phyloP scores from a whole-genome alignment of 805 yeast species.

The Cyberlindnera mississippiensis region DNA sequence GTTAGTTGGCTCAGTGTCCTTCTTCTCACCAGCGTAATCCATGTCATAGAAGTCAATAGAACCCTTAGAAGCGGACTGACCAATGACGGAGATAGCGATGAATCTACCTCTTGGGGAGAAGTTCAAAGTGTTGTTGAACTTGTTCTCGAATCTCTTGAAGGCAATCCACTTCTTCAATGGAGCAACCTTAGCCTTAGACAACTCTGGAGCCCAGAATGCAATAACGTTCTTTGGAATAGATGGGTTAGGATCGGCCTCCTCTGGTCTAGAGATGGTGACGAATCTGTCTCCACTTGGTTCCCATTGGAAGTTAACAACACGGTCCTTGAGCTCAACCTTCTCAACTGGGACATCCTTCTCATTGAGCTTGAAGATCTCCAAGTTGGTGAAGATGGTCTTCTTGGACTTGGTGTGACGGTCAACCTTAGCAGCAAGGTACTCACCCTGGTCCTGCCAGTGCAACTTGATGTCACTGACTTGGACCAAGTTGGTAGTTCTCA shows the following conservation, averaged over 20 bases:
- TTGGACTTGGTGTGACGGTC: slow-evolving; percentile 95
- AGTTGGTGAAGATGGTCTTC: slow-evolving; percentile 85
- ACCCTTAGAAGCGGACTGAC: slow-evolving; percentile 46
- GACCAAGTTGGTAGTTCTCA: slow-evolving; percentile 90
- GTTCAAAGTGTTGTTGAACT: slow-evolving; percentile 63
- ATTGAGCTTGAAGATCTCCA: slow-evolving; percentile 82
- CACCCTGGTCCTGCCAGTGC: slow-evolving; percentile 91
- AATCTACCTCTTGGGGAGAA: slow-evolving; percentile 96
- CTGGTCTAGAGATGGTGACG: slow-evolving; percentile 65
- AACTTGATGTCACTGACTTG: slow-evolving; percentile 88
- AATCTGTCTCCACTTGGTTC: slow-evolving; percentile 92
- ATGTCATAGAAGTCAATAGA: slow-evolving; percentile 83
- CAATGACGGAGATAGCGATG: slow-evolving; percentile 46
- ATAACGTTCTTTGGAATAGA: slow-evolving; percentile 63
- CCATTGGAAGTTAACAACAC: slow-evolving; percentile 88
- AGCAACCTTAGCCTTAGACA: slow-evolving; percentile 39
- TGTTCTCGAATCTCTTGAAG: slow-evolving; percentile 55
- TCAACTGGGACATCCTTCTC: slow-evolving; percentile 95
- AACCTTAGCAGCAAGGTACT: slow-evolving; percentile 85
- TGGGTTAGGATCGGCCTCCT: slow-evolving; percentile 48
- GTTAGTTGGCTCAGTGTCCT: slow-evolving; percentile 38
- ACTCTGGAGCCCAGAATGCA: slow-evolving; percentile 81
- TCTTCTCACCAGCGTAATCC: slow-evolving; percentile 71
- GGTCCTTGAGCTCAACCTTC: slow-evolving; percentile 87
- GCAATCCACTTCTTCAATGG: slow-evolving; percentile 51